Conservation (phyloP, 208 protist species). For the Novymonas esmeraldas region DNA sequence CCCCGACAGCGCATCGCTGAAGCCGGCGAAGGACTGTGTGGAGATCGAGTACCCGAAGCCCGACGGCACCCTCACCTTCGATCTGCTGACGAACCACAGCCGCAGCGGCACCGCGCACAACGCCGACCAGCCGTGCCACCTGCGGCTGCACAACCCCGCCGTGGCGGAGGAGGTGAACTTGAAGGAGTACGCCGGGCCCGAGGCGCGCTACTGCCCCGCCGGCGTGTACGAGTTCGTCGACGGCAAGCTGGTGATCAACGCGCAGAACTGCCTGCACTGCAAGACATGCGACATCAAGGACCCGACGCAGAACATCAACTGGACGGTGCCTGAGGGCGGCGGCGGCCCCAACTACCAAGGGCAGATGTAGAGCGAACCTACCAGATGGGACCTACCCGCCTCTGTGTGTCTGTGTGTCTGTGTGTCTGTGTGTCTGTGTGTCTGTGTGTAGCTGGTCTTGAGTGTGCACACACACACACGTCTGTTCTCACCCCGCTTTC, state of each 20-base stretch:
- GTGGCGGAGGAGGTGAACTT: constrained; percentile 90
- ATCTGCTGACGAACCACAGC: constrained; percentile 96
- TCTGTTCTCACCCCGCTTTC: background rate
- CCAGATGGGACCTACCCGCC: background rate
- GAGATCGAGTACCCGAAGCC: constrained; percentile 97
- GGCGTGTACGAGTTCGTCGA: constrained; percentile 96
- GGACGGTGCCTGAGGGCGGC: constrained; percentile 94
- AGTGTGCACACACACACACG: background rate
- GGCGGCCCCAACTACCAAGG: constrained; percentile 87
- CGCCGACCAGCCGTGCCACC: constrained; percentile 95
- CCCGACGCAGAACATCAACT: constrained; percentile 98
- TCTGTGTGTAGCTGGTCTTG: background rate
- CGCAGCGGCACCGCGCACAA: constrained; percentile 97
- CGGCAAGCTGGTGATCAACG: constrained; percentile 96
- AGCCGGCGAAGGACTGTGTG: constrained; percentile 71
- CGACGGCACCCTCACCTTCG: constrained; percentile 96
- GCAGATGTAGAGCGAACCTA: constrained; percentile 63
- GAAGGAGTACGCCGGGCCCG: constrained; percentile 90
- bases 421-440: background rate
- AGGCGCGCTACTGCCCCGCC: constrained; percentile 96
- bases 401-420: background rate
- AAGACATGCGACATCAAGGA: constrained; percentile 99
- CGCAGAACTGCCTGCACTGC: constrained; percentile 99
- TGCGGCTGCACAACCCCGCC: constrained; percentile 78
- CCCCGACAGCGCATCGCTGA: constrained; percentile 74